Evolutionary conservation across 805 yeast genomes (phyloP).

Genomic region (Candida tibetensis): DNA sequence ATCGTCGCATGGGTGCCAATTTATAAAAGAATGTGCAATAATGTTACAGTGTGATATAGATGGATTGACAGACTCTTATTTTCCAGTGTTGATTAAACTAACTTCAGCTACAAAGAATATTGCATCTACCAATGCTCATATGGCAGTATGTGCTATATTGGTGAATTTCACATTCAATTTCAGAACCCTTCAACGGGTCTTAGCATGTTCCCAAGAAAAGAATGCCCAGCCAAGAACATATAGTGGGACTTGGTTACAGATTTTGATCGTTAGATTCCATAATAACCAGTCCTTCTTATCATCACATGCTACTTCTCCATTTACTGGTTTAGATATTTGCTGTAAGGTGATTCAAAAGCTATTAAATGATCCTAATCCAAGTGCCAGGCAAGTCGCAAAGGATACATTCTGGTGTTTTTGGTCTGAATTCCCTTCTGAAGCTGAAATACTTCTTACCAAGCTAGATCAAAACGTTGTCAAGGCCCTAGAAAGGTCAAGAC

Average conservation of each 20-base stretch:
- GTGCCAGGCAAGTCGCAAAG: conserved; percentile 75
- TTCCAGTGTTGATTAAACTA: conserved; percentile 49
- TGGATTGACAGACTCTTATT: conserved; percentile 47
- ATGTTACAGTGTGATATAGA: conserved; percentile 41
- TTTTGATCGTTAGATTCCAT: conserved; percentile 53
- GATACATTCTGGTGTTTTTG: conserved; percentile 69
- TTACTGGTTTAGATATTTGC: conserved; percentile 36
- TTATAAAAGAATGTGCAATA: conserved; percentile 65
- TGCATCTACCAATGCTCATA: conserved; percentile 56
- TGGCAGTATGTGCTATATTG: conserved; percentile 54
- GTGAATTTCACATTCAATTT: conserved; percentile 52
- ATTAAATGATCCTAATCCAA: conserved; percentile 74
- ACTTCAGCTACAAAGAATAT: conserved; percentile 63
- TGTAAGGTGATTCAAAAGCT: conserved; percentile 57
- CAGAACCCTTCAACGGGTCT: conserved; percentile 50
- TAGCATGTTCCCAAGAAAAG: conserved; percentile 59
- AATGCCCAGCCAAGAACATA: conserved; percentile 68
- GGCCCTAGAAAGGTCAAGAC: conserved; percentile 12
- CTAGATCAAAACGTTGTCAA: conserved; percentile 13
- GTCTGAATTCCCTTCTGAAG: conserved; percentile 51
- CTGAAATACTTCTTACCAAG: conserved; percentile 34
- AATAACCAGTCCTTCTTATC: conserved; percentile 27
- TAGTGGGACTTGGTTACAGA: conserved; percentile 67
- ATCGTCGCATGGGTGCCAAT: conserved; percentile 69
- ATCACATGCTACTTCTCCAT: conserved; percentile 15